Conservation (phyloP, 306 rosid species). For the Acmispon strigosus region DNA sequence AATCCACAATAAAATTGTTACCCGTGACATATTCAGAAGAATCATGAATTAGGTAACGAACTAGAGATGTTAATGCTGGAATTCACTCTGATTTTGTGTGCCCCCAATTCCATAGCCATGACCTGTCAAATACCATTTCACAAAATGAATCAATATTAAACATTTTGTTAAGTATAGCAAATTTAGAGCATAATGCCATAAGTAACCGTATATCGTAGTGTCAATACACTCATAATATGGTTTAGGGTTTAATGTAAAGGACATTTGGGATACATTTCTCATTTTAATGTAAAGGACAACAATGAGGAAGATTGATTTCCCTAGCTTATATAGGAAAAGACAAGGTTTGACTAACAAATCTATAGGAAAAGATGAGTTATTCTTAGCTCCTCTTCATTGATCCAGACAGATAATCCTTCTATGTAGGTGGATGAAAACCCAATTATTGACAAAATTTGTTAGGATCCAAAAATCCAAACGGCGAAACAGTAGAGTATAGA, state of each 20-base stretch:
- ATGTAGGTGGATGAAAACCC: neutral
- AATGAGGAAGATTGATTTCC: neutral
- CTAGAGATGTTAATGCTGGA: slow-evolving; percentile 71
- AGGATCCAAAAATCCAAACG: no score
- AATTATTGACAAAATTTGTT: no score
- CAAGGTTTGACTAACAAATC: no score
- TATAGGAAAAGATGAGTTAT: neutral
- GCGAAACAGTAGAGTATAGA: no score
- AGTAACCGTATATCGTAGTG: neutral
- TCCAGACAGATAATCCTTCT: neutral
- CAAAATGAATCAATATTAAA: neutral
- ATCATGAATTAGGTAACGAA: slow-evolving; percentile 69
- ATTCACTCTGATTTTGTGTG: slow-evolving; percentile 63
- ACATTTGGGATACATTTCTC: neutral
- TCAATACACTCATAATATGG: neutral
- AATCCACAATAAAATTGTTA: slow-evolving; percentile 60
- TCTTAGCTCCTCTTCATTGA: neutral
- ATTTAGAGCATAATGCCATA: neutral
- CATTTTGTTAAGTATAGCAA: neutral
- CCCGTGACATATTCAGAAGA: slow-evolving; percentile 67
- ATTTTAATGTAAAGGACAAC: neutral
- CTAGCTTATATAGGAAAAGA: no score
- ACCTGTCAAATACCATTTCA: slow-evolving; percentile 30
- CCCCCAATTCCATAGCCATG: slow-evolving; percentile 76
- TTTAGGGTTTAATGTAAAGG: no score